Evolutionary conservation across 305 asterid genomes (phyloP).

Genomic region (Lippia alba): DNA sequence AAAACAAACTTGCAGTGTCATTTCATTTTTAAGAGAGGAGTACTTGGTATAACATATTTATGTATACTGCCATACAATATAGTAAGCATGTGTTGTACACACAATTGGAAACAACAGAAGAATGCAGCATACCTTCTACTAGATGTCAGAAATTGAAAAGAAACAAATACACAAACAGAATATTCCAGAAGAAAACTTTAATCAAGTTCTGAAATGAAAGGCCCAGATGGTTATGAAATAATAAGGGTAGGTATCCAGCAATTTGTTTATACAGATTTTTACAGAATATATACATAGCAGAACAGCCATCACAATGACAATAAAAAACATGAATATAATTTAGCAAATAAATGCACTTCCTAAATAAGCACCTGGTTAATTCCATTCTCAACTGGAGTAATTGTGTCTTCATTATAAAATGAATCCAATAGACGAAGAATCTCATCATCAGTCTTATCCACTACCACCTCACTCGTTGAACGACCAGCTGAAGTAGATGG

Average conservation of each 20-base stretch:
- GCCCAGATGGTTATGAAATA: too few species aligned
- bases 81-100: neutral
- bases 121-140: neutral
- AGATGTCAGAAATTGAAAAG: neutral
- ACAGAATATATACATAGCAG: too few species aligned
- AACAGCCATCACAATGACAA: neutral
- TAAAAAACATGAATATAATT: slow-evolving; percentile 7
- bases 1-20: neutral
- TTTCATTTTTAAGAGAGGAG: slow-evolving; percentile 1
- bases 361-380: slow-evolving; percentile 49
- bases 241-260: neutral
- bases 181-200: neutral
- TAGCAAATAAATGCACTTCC: neutral
- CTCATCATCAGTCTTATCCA: slow-evolving; percentile 45
- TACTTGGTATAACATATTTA: neutral
- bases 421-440: slow-evolving; percentile 41
- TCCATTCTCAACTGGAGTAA: slow-evolving; percentile 34
- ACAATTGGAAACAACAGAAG: neutral
- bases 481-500: slow-evolving; percentile 39
- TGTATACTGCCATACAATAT: neutral
- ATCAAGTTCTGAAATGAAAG: too few species aligned
- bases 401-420: slow-evolving; percentile 44
- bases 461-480: slow-evolving; percentile 31
- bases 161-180: neutral
- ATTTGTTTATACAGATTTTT: neutral